Percentiles rank a stretch among this genome's conserved stretches.
phyloP scores from a whole-genome alignment of 495 filamentous ascomycete genomes.

The Niebla homalea region DNA sequence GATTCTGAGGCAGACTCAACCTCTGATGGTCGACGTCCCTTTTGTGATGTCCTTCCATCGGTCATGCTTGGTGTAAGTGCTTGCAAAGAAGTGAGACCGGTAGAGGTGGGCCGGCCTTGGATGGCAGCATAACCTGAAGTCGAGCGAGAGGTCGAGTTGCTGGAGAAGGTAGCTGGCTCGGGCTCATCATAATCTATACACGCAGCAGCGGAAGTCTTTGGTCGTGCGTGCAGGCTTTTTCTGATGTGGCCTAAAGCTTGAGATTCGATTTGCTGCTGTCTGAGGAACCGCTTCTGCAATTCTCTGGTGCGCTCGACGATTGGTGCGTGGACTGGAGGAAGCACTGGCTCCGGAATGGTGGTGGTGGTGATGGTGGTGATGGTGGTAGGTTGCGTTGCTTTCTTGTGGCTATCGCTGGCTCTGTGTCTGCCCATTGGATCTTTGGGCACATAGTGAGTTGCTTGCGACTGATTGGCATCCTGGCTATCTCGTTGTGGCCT shows the following conservation, averaged over 20 bases:
- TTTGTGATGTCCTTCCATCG: conserved; percentile 1
- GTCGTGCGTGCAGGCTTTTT: conserved; percentile 7
- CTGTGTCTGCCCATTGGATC: conserved; percentile 1
- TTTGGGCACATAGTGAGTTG: conserved; percentile 2
- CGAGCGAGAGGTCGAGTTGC: conserved; percentile 16
- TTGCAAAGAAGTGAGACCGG: conserved; percentile 14
- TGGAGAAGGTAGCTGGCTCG: conserved; percentile 11
- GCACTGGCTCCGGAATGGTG: not conserved
- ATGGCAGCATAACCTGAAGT: conserved; percentile 15
- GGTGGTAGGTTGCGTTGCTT: not conserved
- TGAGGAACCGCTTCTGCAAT: not conserved
- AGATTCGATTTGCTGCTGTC: not conserved
- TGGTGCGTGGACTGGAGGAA: conserved; percentile 13
- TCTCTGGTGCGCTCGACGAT: conserved; percentile 8
- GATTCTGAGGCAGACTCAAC: conserved; percentile 10
- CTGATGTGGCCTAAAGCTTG: conserved; percentile 7
- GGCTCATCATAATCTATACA: conserved; percentile 11
- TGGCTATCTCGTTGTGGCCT: conserved; percentile 5
- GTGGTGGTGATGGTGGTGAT: not conserved
- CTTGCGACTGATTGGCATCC: not conserved
- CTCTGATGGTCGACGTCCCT: conserved; percentile 2
- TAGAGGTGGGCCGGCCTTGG: conserved; percentile 12
- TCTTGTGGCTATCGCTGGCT: not conserved
- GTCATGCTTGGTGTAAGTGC: conserved; percentile 1
- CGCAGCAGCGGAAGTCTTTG: conserved; percentile 15